Conservation (phyloP, 2,329 filamentous ascomycete species). For the Penicillium fuscoglaucum region DNA sequence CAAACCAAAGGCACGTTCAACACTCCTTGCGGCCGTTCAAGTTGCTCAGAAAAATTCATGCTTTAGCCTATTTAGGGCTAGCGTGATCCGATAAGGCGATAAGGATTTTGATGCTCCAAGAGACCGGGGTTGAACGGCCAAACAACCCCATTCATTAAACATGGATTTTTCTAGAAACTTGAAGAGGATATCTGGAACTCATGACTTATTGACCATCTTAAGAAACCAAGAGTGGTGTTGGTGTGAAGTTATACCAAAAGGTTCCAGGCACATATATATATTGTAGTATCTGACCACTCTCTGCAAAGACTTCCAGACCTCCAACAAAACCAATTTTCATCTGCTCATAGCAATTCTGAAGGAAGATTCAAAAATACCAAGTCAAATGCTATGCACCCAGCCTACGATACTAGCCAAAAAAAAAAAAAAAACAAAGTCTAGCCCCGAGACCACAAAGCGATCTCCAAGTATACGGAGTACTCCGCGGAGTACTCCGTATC, state of each 20-base stretch:
- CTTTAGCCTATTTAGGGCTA: slow-evolving; percentile 21
- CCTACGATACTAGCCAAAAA: background rate
- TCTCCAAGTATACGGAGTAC: background rate
- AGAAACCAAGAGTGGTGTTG: background rate
- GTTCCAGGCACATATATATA: background rate
- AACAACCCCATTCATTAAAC: background rate
- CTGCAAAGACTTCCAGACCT: background rate
- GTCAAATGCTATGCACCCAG: background rate
- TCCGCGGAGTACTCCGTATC: background rate
- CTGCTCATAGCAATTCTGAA: background rate
- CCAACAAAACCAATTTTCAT: background rate
- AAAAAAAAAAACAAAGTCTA: background rate
- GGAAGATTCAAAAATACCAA: background rate
- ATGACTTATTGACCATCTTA: background rate
- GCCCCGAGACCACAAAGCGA: background rate
- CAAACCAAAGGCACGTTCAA: slow-evolving; percentile 10
- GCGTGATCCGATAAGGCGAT: slow-evolving; percentile 25
- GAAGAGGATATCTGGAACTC: background rate
- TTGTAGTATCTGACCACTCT: background rate
- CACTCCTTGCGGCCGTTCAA: slow-evolving; percentile 15
- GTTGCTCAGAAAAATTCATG: slow-evolving; percentile 17
- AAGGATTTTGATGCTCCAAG: slow-evolving; percentile 11
- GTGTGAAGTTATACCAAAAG: background rate
- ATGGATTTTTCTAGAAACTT: background rate
- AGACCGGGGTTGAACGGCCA: background rate